phyloP scores from a whole-genome alignment of 2,329 filamentous ascomycete species.

The Raffaelea deltoideospora region DNA sequence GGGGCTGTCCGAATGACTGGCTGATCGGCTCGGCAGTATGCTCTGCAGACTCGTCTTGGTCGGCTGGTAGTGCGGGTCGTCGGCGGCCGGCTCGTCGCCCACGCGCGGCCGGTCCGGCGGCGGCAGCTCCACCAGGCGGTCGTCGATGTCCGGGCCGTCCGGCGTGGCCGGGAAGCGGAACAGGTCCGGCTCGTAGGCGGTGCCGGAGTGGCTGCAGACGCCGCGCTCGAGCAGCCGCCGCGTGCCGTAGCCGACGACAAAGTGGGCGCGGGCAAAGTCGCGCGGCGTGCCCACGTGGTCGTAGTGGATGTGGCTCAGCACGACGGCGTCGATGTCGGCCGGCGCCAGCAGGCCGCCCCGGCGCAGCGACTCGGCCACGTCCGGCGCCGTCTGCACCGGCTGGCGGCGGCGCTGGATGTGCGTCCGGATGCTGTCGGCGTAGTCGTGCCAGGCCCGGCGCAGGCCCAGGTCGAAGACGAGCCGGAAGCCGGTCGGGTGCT shows the following conservation, averaged over 20 bases:
- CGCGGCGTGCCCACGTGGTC: conserved; percentile 41
- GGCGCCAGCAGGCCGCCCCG: conserved; percentile 8
- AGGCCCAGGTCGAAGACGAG: conserved; percentile 39
- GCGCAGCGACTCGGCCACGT: conserved; percentile 23
- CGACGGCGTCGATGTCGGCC: conserved; percentile 15
- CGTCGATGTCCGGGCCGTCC: neutral
- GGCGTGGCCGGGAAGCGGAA: no score
- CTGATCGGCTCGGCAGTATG: no score
- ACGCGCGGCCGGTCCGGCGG: neutral
- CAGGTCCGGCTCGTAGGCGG: no score
- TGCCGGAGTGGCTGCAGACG: conserved; percentile 1
- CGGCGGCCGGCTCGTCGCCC: neutral
- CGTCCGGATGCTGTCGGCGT: conserved; percentile 24
- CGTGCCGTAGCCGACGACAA: conserved; percentile 34
- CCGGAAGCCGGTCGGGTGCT: conserved; percentile 22
- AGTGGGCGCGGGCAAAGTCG: conserved; percentile 31
- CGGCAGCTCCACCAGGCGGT: neutral
- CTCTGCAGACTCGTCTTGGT: no score
- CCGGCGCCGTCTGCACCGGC: conserved; percentile 27
- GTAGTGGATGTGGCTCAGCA: conserved; percentile 40
- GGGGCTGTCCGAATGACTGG: no score
- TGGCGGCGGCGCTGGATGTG: conserved; percentile 29
- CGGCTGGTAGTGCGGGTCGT: no score
- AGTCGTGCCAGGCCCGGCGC: conserved; percentile 26
- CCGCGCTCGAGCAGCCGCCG: conserved; percentile 22